Conservation (phyloP, 2,329 filamentous ascomycete genomes). For the Cladosporium sp. region DNA sequence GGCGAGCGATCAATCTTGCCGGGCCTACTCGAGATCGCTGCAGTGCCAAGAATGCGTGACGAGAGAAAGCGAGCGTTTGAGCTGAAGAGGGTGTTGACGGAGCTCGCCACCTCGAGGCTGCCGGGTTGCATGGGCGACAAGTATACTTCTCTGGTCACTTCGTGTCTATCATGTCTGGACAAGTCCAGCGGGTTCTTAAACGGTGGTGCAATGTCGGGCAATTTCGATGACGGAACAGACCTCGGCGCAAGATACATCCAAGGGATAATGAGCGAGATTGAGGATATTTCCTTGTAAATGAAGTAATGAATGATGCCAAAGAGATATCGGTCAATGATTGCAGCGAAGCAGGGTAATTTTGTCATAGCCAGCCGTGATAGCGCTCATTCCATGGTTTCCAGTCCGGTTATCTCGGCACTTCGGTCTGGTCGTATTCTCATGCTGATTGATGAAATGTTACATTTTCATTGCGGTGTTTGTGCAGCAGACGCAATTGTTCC, state of each 20-base stretch:
- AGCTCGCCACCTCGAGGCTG: constrained; percentile 27
- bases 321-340: background rate
- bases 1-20: background rate
- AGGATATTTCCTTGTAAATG: background rate
- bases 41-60: constrained; percentile 1
- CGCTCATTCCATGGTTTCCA: background rate
- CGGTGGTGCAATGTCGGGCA: background rate
- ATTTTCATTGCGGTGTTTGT: background rate
- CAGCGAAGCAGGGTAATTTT: background rate
- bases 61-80: constrained; percentile 11
- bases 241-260: constrained; percentile 1
- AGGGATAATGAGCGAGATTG: background rate
- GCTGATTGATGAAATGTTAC: background rate
- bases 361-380: background rate
- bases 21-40: background rate
- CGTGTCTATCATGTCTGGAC: constrained; percentile 37
- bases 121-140: constrained; percentile 36
- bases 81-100: constrained; percentile 25
- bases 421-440: background rate
- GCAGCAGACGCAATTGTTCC: background rate
- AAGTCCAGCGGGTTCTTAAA: constrained; percentile 19
- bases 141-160: constrained; percentile 36
- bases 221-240: background rate
- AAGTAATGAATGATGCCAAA: background rate
- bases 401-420: background rate